Evolutionary conservation across 2,329 filamentous ascomycete genomes (phyloP), one percentile per base, ranked within the genome.

Genomic region (Fusarium sp.): DNA sequence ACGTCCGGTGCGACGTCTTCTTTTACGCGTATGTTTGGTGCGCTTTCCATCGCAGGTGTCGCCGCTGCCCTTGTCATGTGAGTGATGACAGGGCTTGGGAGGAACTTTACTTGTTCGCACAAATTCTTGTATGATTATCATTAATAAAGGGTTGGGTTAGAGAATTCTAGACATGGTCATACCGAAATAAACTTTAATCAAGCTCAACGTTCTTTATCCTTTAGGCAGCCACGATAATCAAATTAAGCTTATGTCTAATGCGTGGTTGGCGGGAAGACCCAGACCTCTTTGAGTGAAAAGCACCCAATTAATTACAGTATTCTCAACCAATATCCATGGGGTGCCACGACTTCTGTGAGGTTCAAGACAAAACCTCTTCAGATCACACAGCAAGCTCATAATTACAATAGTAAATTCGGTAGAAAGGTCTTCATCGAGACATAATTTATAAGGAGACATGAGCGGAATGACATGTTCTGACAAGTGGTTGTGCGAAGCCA

Each of bases 1-100:
- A 66, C 63, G 3, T 66, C 63, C 15, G 53, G 33, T 26, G 54
- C 46, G 1, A 42, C 62, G 2, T 46, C 61, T 5, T 37, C 26
- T 12, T 42, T 66, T 26, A 13, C 53, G 9, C 63, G 62, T 12
- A 15, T 23, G 5, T 60, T 66, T 38, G 63, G 61, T 9, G 63
- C 11, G 3, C 11, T 66, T 12, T 60, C 63, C 32, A 7, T 50
- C 17, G 53, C 62, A 1, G 62, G 61, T 30, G n/a, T 48, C n/a
- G 40, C 61, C 7, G 40, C 38, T 4, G 46, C 62, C 9, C 23
- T 66, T 8, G 20, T 48, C 14, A 26, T 66, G 40, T 66, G 17
- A 57, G 10, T 9, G 14, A 32, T 41, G 2, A n/a, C 1, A 7
- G 11, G 9, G 10, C 13, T 18, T 7, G 10, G 30, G 41, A 33